Evolutionary conservation across 352 stramenopile genomes (phyloP).

Genomic region (Pilasporangium apinafurcum): DNA sequence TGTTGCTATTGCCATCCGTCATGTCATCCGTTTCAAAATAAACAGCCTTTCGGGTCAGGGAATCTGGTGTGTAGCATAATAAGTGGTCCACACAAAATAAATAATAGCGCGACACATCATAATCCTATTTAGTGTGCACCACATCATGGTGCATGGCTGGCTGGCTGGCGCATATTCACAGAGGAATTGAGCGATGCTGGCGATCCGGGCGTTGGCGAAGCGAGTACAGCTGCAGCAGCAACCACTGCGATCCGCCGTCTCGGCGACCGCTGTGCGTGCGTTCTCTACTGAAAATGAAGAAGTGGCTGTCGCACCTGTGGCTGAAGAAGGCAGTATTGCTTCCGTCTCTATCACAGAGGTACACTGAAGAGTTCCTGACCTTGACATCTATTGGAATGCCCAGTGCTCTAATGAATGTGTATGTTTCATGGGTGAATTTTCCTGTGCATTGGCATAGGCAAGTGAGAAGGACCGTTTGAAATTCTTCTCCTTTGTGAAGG

Average conservation of each 20-base stretch:
- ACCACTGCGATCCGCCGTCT: slow-evolving; percentile 11
- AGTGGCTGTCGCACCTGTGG: slow-evolving; percentile 5
- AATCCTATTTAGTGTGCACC: slow-evolving; percentile 5
- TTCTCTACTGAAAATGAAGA: slow-evolving; percentile 32
- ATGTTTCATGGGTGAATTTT: background rate
- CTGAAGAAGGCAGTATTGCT: slow-evolving; percentile 43
- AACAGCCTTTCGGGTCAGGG: slow-evolving; percentile 1
- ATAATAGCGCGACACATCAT: slow-evolving; percentile 3
- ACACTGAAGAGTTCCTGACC: background rate
- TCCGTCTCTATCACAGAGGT: slow-evolving; percentile 55
- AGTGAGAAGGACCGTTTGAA: slow-evolving; percentile 56
- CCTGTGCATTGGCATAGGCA: slow-evolving; percentile 18
- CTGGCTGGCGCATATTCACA: slow-evolving; percentile 14
- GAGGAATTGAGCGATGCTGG: slow-evolving; percentile 30
- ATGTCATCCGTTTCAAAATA: too few relatives aligned
- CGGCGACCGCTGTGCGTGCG: slow-evolving; percentile 8
- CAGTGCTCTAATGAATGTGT: background rate
- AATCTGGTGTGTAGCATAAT: background rate
- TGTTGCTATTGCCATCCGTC: slow-evolving; percentile 4
- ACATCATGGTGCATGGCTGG: slow-evolving; percentile 12
- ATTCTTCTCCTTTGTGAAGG: slow-evolving; percentile 76
- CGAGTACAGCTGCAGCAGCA: slow-evolving; percentile 19
- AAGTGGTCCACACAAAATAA: slow-evolving; percentile 12
- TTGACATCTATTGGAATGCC: background rate
- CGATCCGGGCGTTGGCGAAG: slow-evolving; percentile 45